Evolutionary conservation across 345 rosid genomes (phyloP), one percentile per base, ranked within the genome.

Genomic region (Abelmoschus esculentus): DNA sequence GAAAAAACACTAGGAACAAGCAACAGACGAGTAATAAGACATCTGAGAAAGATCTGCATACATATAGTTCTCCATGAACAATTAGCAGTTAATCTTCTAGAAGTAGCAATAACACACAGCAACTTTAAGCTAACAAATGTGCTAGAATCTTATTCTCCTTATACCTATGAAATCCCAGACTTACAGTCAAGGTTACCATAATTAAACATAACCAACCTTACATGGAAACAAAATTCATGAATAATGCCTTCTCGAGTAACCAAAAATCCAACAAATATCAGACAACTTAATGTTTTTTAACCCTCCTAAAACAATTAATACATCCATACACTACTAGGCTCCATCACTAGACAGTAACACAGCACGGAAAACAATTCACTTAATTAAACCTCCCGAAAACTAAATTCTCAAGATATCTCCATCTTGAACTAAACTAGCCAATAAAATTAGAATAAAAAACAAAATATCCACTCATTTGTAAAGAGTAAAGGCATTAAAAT

Each of bases 101-200:
- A 73, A 49, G 62, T 42, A 52, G 53, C 29, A 44, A 22, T 6
- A 69, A 7, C 59, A 54, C 13, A 54, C 59, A 18, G 29, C 29
- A 19, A 19, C 29, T 22, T 19, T 19, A 53, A 53, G 57, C 57
- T 8, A 53, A 56, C 15, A 3, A 52, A 69, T 18, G 34, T 7
- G 46, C 55, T 59, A 7, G 61, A 53, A 53, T 38, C 62, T 28
- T 59, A 56, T 31, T 44, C 73, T 47, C 69, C 63, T 15, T 64
- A 55, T 36, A 64, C 15, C 36, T 40, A 57, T 12, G 26, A 69
- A 55, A 61, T 66, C 54, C 34, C 15, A 61, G 63, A 22, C 26
- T 22, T 22, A 34, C 32, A n/a, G 53, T 66, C 55, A 66, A 73
- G 61, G 70, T 52, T 72, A 61, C 22, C 50, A 32, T 32, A 36